Percentiles rank a stretch among this genome's conserved stretches.
Evolutionary conservation across 2,329 filamentous ascomycete species (phyloP).

Genomic region (Knufia fluminis): DNA sequence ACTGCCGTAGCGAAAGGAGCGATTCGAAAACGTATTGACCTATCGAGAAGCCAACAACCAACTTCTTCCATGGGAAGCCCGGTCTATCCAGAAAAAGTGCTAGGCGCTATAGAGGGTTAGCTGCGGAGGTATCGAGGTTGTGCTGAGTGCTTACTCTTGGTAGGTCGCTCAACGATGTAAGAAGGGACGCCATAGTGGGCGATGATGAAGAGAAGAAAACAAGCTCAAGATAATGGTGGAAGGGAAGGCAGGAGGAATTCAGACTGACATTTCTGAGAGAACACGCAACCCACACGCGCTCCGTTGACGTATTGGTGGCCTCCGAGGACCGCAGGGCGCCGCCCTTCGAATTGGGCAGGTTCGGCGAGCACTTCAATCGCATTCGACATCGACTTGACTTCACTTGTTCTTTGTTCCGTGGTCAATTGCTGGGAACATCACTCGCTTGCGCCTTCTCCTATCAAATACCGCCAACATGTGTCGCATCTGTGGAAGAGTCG

Average conservation of each 20-base stretch:
- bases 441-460: background rate
- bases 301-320: background rate
- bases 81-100: constrained; percentile 82
- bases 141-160: constrained; percentile 16
- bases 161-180: constrained; percentile 21
- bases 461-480: constrained; percentile 16
- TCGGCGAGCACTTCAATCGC: constrained; percentile 10
- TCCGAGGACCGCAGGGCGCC: no score
- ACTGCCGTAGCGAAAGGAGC: constrained; percentile 82
- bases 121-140: background rate
- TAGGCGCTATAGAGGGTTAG: constrained; percentile 45
- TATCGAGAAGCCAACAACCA: constrained; percentile 89
- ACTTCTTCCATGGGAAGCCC: constrained; percentile 91
- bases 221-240: no score
- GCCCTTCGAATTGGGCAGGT: constrained; percentile 9
- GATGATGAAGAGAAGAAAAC: background rate
- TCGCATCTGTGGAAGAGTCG: constrained; percentile 21
- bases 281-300: no score
- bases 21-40: constrained; percentile 86
- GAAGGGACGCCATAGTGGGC: constrained; percentile 21
- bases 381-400: background rate
- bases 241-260: no score
- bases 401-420: background rate
- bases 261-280: no score
- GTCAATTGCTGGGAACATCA: background rate